Percentiles rank a stretch among this genome's conserved stretches.
These are phyloP conservation scores for Dictyostelium brefeldianum DNA, from an alignment of 78 protist species.

Conservation along the genomic window DNA sequence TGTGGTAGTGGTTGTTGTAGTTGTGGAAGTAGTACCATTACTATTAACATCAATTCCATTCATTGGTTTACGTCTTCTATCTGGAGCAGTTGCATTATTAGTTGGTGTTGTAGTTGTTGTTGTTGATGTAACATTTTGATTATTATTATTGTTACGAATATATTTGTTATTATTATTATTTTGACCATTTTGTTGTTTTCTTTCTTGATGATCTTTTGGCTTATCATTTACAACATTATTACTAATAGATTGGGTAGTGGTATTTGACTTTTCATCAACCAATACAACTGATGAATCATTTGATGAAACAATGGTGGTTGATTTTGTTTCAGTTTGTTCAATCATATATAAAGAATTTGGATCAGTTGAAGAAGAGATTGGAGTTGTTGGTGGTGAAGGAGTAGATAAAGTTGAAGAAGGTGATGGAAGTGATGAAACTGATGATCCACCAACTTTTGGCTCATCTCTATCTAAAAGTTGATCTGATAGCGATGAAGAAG, in stretches of 20 bases:
- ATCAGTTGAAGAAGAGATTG: slow-evolving; percentile 14
- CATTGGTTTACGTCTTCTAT: slow-evolving; percentile 20
- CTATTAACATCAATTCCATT: not conserved
- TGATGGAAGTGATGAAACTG: slow-evolving; percentile 16
- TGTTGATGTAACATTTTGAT: not conserved
- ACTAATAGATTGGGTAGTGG: not conserved
- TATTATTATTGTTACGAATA: not conserved
- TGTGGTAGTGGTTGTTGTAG: too few species aligned
- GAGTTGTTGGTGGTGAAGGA: slow-evolving; percentile 26
- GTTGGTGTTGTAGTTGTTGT: not conserved
- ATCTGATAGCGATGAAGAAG: slow-evolving; percentile 18
- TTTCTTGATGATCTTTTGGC: slow-evolving; percentile 8
- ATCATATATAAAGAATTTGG: not conserved
- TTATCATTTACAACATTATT: not conserved
- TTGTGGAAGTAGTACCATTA: not conserved
- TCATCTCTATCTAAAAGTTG: not conserved
- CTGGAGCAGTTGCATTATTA: not conserved
- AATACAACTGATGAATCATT: too few species aligned
- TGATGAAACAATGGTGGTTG: not conserved
- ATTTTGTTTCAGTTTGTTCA: not conserved
- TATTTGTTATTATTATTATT: slow-evolving; percentile 10
- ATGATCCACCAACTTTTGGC: not conserved
- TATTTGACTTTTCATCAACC: too few species aligned
- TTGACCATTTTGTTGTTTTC: not conserved
- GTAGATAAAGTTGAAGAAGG: slow-evolving; percentile 10